Evolutionary conservation across 257 asterid species (phyloP), one percentile per base, ranked within the genome.

Genomic region (Thymus mandschuricus): DNA sequence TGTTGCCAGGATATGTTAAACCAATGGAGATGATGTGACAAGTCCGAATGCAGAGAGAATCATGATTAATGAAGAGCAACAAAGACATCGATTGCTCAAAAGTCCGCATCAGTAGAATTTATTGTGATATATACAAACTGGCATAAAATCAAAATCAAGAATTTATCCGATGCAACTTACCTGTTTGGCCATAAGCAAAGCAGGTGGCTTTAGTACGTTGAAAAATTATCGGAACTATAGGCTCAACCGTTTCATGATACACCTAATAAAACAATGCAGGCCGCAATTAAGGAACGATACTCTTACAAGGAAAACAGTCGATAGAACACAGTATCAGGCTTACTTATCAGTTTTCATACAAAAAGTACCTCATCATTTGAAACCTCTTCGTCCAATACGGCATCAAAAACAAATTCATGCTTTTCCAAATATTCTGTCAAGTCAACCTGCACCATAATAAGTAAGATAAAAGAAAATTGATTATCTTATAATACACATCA

Each of bases 351-450:
- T 49, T 35, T 56, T 66, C 57, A 40, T 70, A 12, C 69, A 11
- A 48, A 75, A 40, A 21, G 83, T 76, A 93, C 98, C 97, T 93
- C 96, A 56, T 91, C 97, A 81, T 93, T 93, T 67, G 98, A 93
- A 69, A 93, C 98, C 81, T 93, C 97, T 84, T 93, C 98, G 63
- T 93, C 79, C 78, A 93, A 78, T 82, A 93, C 98, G 21, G 98
- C 98, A 85, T 93, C 98, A 87, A 88, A 93, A 80, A 89, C 92
- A 83, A 93, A 93, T 84, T 91, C 98, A 76, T 91, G 97, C 78
- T 88, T 93, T 90, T 93, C 98, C 82, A 86, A 78, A 71, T 93
- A 93, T 76, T 87, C 97, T 72, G 98, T 93, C 75, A 93, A 76
- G 80, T 93, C 98, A 82, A 93, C 98, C 98, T 93, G 93, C 46